phyloP scores from a whole-genome alignment of 179 eudicot species.

The Monotropa hypopitys region DNA sequence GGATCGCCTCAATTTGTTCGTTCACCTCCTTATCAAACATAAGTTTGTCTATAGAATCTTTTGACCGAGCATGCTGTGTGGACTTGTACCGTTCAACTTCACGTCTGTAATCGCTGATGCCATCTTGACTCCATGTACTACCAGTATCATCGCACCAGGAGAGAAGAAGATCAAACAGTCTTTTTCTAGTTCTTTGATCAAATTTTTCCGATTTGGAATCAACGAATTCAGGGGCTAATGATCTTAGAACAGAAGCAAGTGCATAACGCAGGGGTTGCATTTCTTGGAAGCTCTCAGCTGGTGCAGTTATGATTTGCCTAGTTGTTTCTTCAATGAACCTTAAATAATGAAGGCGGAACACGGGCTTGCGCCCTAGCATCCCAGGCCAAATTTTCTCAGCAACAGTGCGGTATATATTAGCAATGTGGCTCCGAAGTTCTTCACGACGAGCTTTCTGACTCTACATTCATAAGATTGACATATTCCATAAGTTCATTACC shows the following conservation, averaged over 20 bases:
- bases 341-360: conserved; percentile 83
- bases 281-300: conserved; percentile 74
- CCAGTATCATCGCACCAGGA: conserved; percentile 88
- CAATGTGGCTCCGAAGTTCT: conserved; percentile 76
- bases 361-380: conserved; percentile 78
- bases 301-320: conserved; percentile 52
- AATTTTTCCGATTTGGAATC: conserved; percentile 92
- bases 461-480: conserved; percentile 30
- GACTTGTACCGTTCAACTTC: conserved; percentile 95
- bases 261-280: conserved; percentile 91
- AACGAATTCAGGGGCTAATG: conserved; percentile 95
- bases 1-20: conserved; percentile 97
- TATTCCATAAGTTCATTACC: background rate
- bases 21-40: conserved; percentile 84
- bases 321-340: conserved; percentile 90
- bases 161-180: conserved; percentile 86
- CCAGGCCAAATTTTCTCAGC: conserved; percentile 98
- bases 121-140: conserved; percentile 77
- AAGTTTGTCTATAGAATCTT: conserved; percentile 90
- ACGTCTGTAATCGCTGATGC: conserved; percentile 80
- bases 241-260: conserved; percentile 83
- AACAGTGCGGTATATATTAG: conserved; percentile 83
- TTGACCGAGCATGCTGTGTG: conserved; percentile 78
- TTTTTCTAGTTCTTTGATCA: conserved; percentile 74
- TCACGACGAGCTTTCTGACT: conserved; percentile 92